Evolutionary conservation across 306 rosid species (phyloP).

Genomic region (Prunus campanulata): DNA sequence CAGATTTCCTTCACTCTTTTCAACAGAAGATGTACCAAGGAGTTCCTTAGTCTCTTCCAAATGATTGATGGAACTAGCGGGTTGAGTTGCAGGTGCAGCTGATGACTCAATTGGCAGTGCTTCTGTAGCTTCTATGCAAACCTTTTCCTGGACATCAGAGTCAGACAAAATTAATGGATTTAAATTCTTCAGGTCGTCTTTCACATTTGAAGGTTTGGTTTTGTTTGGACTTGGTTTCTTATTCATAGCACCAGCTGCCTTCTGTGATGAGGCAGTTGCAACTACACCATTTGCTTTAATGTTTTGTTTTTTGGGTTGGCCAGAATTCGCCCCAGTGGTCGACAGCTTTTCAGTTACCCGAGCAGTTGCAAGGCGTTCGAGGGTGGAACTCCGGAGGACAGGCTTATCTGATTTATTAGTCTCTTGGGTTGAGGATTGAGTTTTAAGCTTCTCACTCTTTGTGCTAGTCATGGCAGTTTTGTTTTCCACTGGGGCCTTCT

Average conservation of each 20-base stretch:
- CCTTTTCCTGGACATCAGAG: conserved; percentile 37
- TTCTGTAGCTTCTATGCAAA: conserved; percentile 31
- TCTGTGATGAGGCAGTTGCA: conserved; percentile 31
- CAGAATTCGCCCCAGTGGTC: conserved; percentile 35
- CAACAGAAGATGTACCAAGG: conserved; percentile 32
- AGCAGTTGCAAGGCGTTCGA: conserved; percentile 75
- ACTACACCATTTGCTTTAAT: conserved; percentile 41
- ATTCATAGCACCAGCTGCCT: conserved; percentile 37
- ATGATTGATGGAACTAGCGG: conserved; percentile 22
- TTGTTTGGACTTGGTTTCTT: conserved; percentile 59
- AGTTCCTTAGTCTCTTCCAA: conserved; percentile 38
- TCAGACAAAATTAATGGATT: conserved; percentile 35
- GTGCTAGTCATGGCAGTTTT: conserved; percentile 24
- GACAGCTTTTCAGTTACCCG: conserved; percentile 49
- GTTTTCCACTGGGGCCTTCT: conserved; percentile 40
- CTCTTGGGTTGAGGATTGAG: conserved; percentile 44
- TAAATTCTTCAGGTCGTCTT: conserved; percentile 31
- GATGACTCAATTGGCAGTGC: conserved; percentile 34
- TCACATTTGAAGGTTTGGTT: conserved; percentile 47
- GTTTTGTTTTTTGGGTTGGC: conserved; percentile 53
- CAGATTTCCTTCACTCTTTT: conserved; percentile 31
- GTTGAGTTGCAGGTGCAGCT: conserved; percentile 31
- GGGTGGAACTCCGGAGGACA: conserved; percentile 69
- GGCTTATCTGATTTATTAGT: conserved; percentile 59
- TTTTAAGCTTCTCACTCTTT: conserved; percentile 48